phyloP scores from a whole-genome alignment of 176 grass and related monocot species.

The Oryza australiensis region DNA sequence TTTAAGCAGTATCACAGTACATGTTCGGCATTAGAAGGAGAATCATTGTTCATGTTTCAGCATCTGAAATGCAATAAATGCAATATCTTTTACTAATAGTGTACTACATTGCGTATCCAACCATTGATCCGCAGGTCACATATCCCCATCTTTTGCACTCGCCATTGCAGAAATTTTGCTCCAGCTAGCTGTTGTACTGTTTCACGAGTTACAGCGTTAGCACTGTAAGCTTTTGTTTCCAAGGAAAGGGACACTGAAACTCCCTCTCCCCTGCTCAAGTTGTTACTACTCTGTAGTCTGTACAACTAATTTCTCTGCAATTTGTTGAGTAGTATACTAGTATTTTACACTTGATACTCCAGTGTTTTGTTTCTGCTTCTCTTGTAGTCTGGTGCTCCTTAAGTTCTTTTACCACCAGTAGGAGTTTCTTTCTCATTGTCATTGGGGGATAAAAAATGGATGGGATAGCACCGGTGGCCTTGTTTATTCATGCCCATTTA shows the following conservation, averaged over 20 bases:
- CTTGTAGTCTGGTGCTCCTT: background rate
- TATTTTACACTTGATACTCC: background rate
- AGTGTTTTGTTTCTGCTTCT: background rate
- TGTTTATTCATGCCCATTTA: slow-evolving; percentile 36
- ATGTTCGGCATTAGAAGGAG: background rate
- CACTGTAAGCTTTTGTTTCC: slow-evolving; percentile 20
- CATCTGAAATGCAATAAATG: slow-evolving; percentile 11
- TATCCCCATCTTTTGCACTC: slow-evolving; percentile 18
- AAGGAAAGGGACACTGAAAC: slow-evolving; percentile 1
- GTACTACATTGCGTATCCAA: background rate
- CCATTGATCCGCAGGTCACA: background rate
- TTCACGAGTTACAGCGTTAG: slow-evolving; percentile 7
- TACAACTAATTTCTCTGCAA: background rate
- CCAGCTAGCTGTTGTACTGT: background rate
- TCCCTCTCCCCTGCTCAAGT: background rate
- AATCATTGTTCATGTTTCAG: background rate
- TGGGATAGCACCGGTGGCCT: slow-evolving; percentile 21
- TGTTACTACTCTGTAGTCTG: background rate
- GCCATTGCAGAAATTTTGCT: slow-evolving; percentile 20
- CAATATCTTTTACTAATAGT: background rate
- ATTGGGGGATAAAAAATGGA: slow-evolving; percentile 21
- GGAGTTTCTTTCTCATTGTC: background rate
- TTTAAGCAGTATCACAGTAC: background rate
- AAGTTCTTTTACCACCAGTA: background rate
- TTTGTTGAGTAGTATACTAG: background rate